Evolutionary conservation across 176 grass and related monocot genomes (phyloP), one percentile per base, ranked within the genome.

Genomic region (Elymus sibiricus): DNA sequence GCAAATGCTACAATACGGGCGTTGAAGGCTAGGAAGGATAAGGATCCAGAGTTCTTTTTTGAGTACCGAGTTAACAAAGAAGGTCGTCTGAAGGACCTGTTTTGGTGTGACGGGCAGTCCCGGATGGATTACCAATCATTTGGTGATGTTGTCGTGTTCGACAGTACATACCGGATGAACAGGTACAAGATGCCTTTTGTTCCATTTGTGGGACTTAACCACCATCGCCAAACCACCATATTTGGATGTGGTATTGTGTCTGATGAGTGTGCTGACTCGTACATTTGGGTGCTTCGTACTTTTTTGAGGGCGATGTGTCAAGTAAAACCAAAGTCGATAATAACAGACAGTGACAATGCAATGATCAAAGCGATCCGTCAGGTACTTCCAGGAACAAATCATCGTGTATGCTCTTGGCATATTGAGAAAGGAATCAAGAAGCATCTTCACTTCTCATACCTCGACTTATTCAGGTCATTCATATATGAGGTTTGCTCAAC

Each of bases 171-270:
- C 43, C 4, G 5, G 78, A 66, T 66, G 38, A 65, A 66, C 4
- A 79, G 15, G 40, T 80, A 66, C 27, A 80, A 66, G 11, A 66
- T 80, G 61, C 61, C 78, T 44, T 68, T 81, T 81, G 40, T 81
- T 35, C 28, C 64, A 11, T 81, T 69, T 25, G 79, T 69, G 15
- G 21, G 64, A 68, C 43, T 81, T 0, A 81, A 68, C 27, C 79
- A 81, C 29, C 79, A 68, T 47, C 43, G 21, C 4, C 64, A 67
- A 7, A 81, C 78, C 28, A 32, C 25, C 2, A 13, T 47, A 22
- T 66, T 66, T 29, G 61, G 11, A 62, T 83, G 34, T 83, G n/a
- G 67, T 59, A 71, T 58, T 53, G 46, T 70, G 0, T 49, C 21
- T 3, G 29, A 70, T 11, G 29, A 82, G 43, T 43, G 42, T 43